phyloP scores from a whole-genome alignment of 2,329 filamentous ascomycete species.

The Lasiodiplodia sp. region DNA sequence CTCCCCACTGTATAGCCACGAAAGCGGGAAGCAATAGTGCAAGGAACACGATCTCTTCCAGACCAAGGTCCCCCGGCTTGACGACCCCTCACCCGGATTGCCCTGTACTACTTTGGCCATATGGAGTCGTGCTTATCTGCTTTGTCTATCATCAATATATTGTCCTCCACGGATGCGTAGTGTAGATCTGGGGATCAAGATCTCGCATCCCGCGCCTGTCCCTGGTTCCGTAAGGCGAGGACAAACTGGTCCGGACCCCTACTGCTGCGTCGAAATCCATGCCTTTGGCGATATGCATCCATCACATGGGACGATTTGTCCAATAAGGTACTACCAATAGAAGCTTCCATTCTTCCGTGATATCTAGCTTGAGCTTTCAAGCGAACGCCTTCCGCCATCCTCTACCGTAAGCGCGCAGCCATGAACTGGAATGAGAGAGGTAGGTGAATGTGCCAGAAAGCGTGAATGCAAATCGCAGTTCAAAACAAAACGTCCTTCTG shows the following conservation, averaged over 20 bases:
- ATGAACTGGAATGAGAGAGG: neutral
- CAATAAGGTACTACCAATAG: neutral
- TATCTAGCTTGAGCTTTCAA: constrained; percentile 7
- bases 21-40: too few species aligned
- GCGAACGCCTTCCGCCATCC: neutral
- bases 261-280: too few species aligned
- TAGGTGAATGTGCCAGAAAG: neutral
- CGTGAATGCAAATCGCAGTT: neutral
- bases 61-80: too few species aligned
- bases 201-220: neutral
- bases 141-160: neutral
- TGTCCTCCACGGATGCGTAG: neutral
- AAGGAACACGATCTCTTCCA: too few species aligned
- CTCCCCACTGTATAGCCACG: neutral
- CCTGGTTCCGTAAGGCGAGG: neutral
- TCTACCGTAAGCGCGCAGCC: neutral
- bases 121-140: neutral
- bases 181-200: neutral
- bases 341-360: constrained; percentile 18
- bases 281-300: neutral
- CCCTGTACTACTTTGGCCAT: neutral
- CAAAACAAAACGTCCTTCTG: neutral
- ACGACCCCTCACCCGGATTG: neutral
- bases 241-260: neutral
- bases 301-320: neutral